Base-by-base conservation (phyloP, 139 green algal genomes). In the Gonium pectorale region DNA sequence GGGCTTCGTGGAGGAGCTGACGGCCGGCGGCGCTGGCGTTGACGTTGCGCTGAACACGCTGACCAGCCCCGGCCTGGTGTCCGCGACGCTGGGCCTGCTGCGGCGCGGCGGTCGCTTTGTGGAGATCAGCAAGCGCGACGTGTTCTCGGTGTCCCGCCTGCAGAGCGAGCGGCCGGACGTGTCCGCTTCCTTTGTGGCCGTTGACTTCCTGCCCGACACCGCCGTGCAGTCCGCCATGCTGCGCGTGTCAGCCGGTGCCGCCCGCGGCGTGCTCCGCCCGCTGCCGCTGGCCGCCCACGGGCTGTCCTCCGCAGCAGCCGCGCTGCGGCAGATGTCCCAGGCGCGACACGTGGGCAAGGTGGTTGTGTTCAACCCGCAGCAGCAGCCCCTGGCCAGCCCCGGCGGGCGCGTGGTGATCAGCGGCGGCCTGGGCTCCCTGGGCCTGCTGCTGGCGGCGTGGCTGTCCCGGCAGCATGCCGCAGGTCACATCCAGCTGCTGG, bases 111-210 rank as follows among this genome's bases (percentile, higher is more conserved):
- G 92, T 1, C 75, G 84, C 0, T 89, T 98, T 52, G 92, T 96
- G 56, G 96, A 98, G 86, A 98, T 98, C 87, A 93, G 91, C 83
- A 98, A 98, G 91, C 91, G 96, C 62, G 96, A 97, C 89, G 94
- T 98, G 64, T 98, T 91, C 89, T 91, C 82, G 49, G 63, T 85
- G 1, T 79, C 63, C 1, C 88, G 90, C 31, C 86, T 96, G 37
- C 83, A 89, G 37, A 91, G 94, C 81, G 94, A 98, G 87, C 94
- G 95, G 6, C 93, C 93, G 15, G 95, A 98, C 74, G 87, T 97
- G 64, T 8, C 9, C 5, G 97, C 95, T 87, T 78, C 83, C n/a
- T 87, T 97, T 26, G 67, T 98, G 49, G 95, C 95, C 4, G 90
- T 98, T 27, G 95, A 98, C 87, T 97, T 98, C 90, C 90, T 98